Evolutionary conservation across 495 filamentous ascomycete genomes (phyloP), one percentile per base, ranked within the genome.

Genomic region (Hyphodiscus hymeniophilus): DNA sequence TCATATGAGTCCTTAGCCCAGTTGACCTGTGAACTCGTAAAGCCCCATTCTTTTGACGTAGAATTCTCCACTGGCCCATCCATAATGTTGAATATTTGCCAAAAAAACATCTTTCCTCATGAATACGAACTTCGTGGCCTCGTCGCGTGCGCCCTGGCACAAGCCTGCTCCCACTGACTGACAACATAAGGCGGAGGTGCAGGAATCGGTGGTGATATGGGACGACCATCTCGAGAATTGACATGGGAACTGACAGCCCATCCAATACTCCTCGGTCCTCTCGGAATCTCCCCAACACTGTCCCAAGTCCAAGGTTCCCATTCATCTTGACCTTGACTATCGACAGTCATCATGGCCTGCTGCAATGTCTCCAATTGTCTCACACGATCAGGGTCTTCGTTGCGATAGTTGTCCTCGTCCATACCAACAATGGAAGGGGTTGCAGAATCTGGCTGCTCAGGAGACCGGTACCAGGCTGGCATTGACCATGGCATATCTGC

Each of bases 271-370:
- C 42, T 50, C 21, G 55, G 55, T 12, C 46, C 50, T 35, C 55
- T 26, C 7, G 54, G 47, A 23, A 51, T 47, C 30, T 54, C 51
- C 20, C 45, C 52, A 18, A 48, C 39, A 20, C 48, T 59, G 23
- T 50, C 52, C 50, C 47, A 51, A 30, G 51, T 50, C 55, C 50
- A 51, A 13, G 43, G 13, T 26, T 55, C 51, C 52, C 56, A 52
- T 23, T 41, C 48, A 47, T 55, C 56, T 20, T 52, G 28, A 43
- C 38, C 17, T n/a, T 55, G 21, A 38, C 51, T 55, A 36, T 75
- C 74, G 7, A 77, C 71, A 3, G 74, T 76, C 66, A 77, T 70
- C 72, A 77, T 73, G 21, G 74, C 74, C 21, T 64, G 64, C 15
- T 70, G 70, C 13, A 77, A 57, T 0, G 70, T 66, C 44, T 67